Evolutionary conservation across 192 early-diverging fungal species (phyloP), one percentile per base, ranked within the genome.

Genomic region (Entomortierella chlamydospora): DNA sequence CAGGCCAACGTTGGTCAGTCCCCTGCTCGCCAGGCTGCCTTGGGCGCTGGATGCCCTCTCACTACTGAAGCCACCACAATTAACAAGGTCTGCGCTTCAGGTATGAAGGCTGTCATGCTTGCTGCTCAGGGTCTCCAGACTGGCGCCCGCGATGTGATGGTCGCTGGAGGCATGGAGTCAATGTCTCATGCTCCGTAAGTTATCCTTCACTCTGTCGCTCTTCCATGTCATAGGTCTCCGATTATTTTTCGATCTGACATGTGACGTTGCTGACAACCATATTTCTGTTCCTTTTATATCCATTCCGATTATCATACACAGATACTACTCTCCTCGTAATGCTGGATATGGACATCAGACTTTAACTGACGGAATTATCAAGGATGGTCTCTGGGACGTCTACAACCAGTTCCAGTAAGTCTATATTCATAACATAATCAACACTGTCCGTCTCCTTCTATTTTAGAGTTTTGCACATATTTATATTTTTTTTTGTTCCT

Each of bases 1-100:
- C 94, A 94, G 69, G 94, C 95, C 20, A 90, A 85, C 67, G 68
- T 94, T 25, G 96, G 97, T 58, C 97, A 98, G 84, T 89, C 96
- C 15, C 97, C 97, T 29, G 94, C 97, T 11, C 91, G 96, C 23
- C 97, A 98, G 84, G 97, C 93, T 57, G 88, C 91, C 39, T 78
- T 99, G 25, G 87, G 84, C 62, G 97, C 97, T 26, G 95, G 94
- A 20, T 90, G 87, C 70, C 90, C 90, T 31, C 85, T 89, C 49
- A 86, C 91, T 18, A 97, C 95, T 29, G 96, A 97, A 61, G 95
- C 96, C 20, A 97, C 96, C 4, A 97, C 98, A 57, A 92, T 99
- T 85, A 99, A 99, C 87, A 98, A 98, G 82, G 98, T 99, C 20
- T 99, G 98, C 83, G 96, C 96, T 12, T 97, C 96, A 1, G 98